Evolutionary conservation across 148 eudicot genomes (phyloP), one percentile per base, ranked within the genome.

Genomic region (Diospyros lotus): DNA sequence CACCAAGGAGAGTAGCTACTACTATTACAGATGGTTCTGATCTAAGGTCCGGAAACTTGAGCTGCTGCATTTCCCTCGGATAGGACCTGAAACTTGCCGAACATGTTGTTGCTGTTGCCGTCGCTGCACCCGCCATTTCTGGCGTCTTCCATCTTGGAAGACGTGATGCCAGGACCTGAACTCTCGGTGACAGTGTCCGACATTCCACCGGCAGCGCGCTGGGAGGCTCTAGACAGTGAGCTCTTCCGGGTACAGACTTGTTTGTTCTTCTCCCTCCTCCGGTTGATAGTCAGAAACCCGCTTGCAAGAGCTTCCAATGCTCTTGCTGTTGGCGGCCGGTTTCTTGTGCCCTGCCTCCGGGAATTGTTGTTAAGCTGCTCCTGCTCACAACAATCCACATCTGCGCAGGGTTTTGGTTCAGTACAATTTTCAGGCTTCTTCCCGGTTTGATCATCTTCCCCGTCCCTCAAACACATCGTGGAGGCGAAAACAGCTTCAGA

Each of bases 231-330:
- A 7, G 79, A 53, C 58, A 58, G 66, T 15, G 43, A 61, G 10
- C 43, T 68, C 48, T 58, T 69, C 10, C 52, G 46, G 42, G 68
- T 39, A 10, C 53, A 44, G 7, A 17, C 45, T 43, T 74, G 68
- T 71, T 69, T 68, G 38, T 46, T 67, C 76, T 75, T 86, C 28
- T 28, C 28, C 52, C 76, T n/a, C 73, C 56, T 75, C 71, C 78
- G 41, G 28, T 59, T 80, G 39, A 63, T 71, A 3, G 82, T 79
- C 42, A 83, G 51, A 60, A 62, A 77, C 13, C 89, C 89, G 75
- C 70, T 66, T 66, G 82, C 89, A 10, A 86, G 53, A 73, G 87
- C 85, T 73, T 86, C 87, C 45, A 86, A 79, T 46, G 79, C 83
- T 72, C 59, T 75, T 17, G 78, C 48, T 0, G 89, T 84, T 44